phyloP scores from a whole-genome alignment of 306 rosid species.

The Vigna nakashimae region DNA sequence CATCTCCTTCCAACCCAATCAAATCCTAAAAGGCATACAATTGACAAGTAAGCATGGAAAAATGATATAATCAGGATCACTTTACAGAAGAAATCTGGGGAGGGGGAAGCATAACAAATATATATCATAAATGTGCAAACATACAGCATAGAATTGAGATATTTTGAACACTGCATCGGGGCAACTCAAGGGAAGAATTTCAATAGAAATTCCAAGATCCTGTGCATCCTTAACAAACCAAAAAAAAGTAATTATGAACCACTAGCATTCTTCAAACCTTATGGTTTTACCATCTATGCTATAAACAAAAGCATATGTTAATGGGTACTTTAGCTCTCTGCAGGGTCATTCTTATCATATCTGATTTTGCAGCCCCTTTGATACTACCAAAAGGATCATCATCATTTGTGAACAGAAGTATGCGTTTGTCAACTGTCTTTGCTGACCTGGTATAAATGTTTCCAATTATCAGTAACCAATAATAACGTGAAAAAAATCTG shows the following conservation, averaged over 20 bases:
- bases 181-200: constrained; percentile 82
- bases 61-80: constrained; percentile 14
- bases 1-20: constrained; percentile 77
- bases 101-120: constrained; percentile 22
- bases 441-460: constrained; percentile 65
- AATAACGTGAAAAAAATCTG: constrained; percentile 9
- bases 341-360: constrained; percentile 84
- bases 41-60: constrained; percentile 30
- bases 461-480: constrained; percentile 29
- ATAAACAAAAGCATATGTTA: constrained; percentile 37
- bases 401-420: constrained; percentile 88
- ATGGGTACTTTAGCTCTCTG: constrained; percentile 85
- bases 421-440: constrained; percentile 79
- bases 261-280: constrained; percentile 29
- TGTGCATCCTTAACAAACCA: constrained; percentile 75
- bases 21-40: constrained; percentile 65
- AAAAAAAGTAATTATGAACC: constrained; percentile 31
- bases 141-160: constrained; percentile 81
- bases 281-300: constrained; percentile 12
- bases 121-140: constrained; percentile 41
- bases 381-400: constrained; percentile 90
- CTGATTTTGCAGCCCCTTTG: constrained; percentile 72
- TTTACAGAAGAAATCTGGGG: constrained; percentile 29
- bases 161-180: constrained; percentile 64
- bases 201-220: constrained; percentile 90